Base-by-base conservation (phyloP, 2,329 filamentous ascomycete species). In the Aureobasidium sp. region DNA sequence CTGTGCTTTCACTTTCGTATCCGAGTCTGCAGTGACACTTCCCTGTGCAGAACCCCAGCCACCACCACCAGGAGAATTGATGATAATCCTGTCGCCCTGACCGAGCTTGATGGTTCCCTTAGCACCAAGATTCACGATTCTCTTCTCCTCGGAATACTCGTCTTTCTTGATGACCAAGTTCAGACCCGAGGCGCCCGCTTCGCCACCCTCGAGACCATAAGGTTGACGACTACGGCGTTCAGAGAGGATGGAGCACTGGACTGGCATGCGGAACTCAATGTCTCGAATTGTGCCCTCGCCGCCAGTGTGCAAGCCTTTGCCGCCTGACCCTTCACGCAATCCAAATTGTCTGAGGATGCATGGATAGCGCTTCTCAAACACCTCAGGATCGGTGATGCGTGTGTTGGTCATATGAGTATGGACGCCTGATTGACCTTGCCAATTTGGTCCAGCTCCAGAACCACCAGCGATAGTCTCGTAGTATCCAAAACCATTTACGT, bases 371-470 rank as follows among this genome's bases (percentile, higher is more conserved):
- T 82, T 75, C 69, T 90, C 85, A 59, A 89, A 84, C 6, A 88
- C 77, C 64, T 90, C 86, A 0, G 83, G 75, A 63, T 90, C 86
- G 0, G 85, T 88, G 62, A 88, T 89, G 12, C 85, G 78, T 4
- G 86, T 90, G 65, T 90, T 90, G 7, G 86, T 89, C 83, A 88
- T 88, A 68, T 89, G 85, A 2, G 79, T 83, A 64, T 89, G 84
- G 7, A 88, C 84, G 17, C 83, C 85, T 39, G 74, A 79, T 11
- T 83, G 81, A 37, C 85, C 85, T 55, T 82, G 73, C 85, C 85
- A 88, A n/a, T 73, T 74, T 0, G 82, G 78, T 0, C 85, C 85
- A 0, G 85, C 86, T 27, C 85, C 86, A 41, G 78, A 80, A 1
- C 86, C 86, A 38, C 86, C 85, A 0, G 83, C 82, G 57, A 90